These are phyloP conservation scores for Hansenula lynferdii DNA, from an alignment of 1,139 yeast genomes.

Conservation along the genomic window DNA sequence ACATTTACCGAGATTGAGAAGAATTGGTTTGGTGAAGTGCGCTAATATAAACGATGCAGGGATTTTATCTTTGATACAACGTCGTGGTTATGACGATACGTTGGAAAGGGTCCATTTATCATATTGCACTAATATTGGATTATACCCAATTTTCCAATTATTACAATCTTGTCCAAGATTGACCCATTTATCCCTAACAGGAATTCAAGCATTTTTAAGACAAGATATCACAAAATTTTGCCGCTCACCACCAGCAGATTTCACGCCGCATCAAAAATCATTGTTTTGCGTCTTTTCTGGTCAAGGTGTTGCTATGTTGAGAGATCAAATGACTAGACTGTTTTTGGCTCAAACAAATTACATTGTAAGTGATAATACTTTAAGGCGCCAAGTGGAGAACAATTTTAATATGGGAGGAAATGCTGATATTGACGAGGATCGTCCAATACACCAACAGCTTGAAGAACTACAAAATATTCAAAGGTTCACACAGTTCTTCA, in stretches of 20 bases:
- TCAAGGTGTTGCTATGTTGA: conserved; percentile 70
- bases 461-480: not conserved
- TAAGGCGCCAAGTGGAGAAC: too few species aligned
- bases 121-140: conserved; percentile 78
- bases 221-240: conserved; percentile 84
- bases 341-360: conserved; percentile 13
- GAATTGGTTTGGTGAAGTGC: conserved; percentile 94
- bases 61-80: conserved; percentile 67
- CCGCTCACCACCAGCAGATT: conserved; percentile 93
- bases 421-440: too few species aligned
- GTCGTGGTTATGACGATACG: conserved; percentile 68
- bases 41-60: conserved; percentile 86
- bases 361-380: not conserved
- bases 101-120: conserved; percentile 91
- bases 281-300: conserved; percentile 95
- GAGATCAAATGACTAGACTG: conserved; percentile 51
- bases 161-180: conserved; percentile 79
- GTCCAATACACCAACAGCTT: not conserved
- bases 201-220: conserved; percentile 82
- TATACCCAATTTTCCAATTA: conserved; percentile 66
- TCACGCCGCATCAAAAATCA: conserved; percentile 79
- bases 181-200: conserved; percentile 86
- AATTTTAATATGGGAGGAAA: too few species aligned
- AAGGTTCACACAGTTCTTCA: not conserved
- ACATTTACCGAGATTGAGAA: conserved; percentile 70